Conservation (phyloP, 768 basidiomycete species). For the Lentinula edodes region DNA sequence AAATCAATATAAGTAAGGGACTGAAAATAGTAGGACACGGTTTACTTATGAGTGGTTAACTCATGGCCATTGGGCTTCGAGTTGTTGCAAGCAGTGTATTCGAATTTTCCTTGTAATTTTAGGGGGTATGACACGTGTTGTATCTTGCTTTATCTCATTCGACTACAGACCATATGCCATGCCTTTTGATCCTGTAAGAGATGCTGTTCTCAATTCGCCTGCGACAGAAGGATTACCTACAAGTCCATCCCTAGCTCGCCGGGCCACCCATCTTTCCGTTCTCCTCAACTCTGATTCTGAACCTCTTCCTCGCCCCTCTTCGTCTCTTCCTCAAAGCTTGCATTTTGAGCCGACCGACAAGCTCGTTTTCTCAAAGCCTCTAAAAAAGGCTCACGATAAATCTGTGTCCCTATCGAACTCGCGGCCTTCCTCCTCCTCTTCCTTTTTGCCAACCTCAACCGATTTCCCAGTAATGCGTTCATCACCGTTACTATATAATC, state of each 20-base stretch:
- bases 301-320: slow-evolving; percentile 27
- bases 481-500: slow-evolving; percentile 53
- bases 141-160: neutral
- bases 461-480: slow-evolving; percentile 28
- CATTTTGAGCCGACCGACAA: slow-evolving; percentile 24
- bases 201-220: slow-evolving; percentile 80
- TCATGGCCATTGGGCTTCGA: neutral
- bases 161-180: slow-evolving; percentile 22
- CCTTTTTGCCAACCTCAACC: slow-evolving; percentile 22
- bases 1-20: neutral
- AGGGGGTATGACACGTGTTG: neutral
- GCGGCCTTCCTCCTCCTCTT: slow-evolving; percentile 33
- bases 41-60: neutral
- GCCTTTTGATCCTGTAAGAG: slow-evolving; percentile 86
- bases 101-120: neutral
- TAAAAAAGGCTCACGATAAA: slow-evolving; percentile 10
- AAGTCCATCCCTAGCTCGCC: slow-evolving; percentile 47
- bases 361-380: slow-evolving; percentile 24
- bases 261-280: slow-evolving; percentile 74
- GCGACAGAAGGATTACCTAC: slow-evolving; percentile 31
- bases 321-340: slow-evolving; percentile 39
- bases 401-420: slow-evolving; percentile 13
- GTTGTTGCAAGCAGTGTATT: neutral
- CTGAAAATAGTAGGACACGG: neutral
- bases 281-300: slow-evolving; percentile 59